Conservation (phyloP, 257 asterid genomes). For the Ilex asprella region DNA sequence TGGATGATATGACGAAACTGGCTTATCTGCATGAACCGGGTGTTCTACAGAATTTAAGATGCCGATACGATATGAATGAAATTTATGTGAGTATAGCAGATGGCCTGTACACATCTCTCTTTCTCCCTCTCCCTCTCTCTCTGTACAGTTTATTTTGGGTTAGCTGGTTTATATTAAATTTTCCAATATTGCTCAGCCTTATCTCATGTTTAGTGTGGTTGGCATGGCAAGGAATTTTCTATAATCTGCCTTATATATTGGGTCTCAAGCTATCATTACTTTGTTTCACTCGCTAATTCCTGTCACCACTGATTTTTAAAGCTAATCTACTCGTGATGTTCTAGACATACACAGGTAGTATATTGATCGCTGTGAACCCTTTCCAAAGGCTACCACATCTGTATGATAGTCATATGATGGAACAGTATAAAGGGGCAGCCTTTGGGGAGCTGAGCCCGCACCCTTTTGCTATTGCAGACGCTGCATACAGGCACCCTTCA, state of each 20-base stretch:
- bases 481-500: constrained; percentile 66
- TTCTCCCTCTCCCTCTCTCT: not conserved
- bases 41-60: constrained; percentile 63
- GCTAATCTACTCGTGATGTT: constrained; percentile 7
- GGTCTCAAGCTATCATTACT: too few species aligned
- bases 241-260: too few species aligned
- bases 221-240: too few species aligned
- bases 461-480: constrained; percentile 88
- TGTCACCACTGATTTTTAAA: constrained; percentile 10
- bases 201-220: too few species aligned
- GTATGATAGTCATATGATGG: constrained; percentile 59
- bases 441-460: constrained; percentile 83
- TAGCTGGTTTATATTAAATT: too few species aligned
- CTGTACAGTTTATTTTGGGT: not conserved
- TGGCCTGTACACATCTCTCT: not conserved
- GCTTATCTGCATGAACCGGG: constrained; percentile 94
- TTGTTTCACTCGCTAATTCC: too few species aligned
- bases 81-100: constrained; percentile 55
- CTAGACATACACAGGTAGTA: constrained; percentile 90
- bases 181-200: not conserved
- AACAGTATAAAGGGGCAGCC: constrained; percentile 60
- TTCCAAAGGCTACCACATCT: constrained; percentile 72
- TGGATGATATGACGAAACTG: constrained; percentile 93
- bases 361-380: constrained; percentile 90
- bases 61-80: constrained; percentile 65